These are phyloP conservation scores for Tylopilus sp. DNA, from an alignment of 1,284 basidiomycete genomes.

Conservation along the genomic window DNA sequence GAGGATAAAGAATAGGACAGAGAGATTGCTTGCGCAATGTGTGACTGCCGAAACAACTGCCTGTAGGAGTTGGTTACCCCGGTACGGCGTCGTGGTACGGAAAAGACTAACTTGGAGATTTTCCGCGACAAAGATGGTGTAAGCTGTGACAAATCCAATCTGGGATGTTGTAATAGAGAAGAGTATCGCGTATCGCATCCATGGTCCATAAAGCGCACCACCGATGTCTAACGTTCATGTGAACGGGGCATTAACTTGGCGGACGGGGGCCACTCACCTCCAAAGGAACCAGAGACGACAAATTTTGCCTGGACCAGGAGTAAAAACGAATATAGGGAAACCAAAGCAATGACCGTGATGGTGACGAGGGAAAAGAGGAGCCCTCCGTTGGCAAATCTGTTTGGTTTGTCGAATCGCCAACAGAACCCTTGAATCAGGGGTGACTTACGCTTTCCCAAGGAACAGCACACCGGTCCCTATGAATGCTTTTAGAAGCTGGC, in stretches of 20 bases:
- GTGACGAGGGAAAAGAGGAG: conserved; percentile 85
- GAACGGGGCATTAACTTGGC: neutral
- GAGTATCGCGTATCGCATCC: conserved; percentile 90
- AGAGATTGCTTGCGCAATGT: conserved; percentile 68
- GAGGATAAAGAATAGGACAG: conserved; percentile 79
- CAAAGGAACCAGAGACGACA: conserved; percentile 89
- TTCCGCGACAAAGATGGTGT: conserved; percentile 95
- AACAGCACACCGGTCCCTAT: conserved; percentile 96
- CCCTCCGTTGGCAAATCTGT: conserved; percentile 92
- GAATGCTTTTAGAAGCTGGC: conserved; percentile 87
- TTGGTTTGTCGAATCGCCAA: conserved; percentile 9
- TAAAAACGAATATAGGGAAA: conserved; percentile 94
- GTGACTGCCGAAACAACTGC: conserved; percentile 86
- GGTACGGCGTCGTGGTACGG: neutral
- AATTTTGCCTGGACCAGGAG: conserved; percentile 88
- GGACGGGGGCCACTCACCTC: conserved; percentile 51
- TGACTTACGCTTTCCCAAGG: conserved; percentile 79
- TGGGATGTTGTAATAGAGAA: conserved; percentile 89
- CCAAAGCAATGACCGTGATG: conserved; percentile 77
- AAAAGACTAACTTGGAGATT: conserved; percentile 61
- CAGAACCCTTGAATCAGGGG: neutral
- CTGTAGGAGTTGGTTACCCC: conserved; percentile 26
- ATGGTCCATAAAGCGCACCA: conserved; percentile 85
- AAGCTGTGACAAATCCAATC: conserved; percentile 84
- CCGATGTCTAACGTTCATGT: conserved; percentile 74